A percentile compares a stretch with the other conserved stretches of the same genome.
Conservation (phyloP, 352 stramenopile genomes). For the Phytophthora cajani region DNA sequence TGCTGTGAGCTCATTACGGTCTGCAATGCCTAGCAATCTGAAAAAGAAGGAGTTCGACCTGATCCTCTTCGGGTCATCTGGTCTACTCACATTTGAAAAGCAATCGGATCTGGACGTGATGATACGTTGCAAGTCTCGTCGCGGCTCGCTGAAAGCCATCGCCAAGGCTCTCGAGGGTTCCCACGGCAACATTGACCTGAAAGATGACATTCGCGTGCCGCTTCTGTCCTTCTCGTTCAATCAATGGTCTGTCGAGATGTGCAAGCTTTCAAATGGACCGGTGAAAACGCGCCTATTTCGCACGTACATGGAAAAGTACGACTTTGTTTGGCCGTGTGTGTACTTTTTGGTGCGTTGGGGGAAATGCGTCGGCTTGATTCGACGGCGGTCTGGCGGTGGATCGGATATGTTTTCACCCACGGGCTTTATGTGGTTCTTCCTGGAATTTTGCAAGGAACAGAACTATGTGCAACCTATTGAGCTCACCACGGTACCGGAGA, state of each 20-base stretch:
- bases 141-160: conserved; percentile 41
- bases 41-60: conserved; percentile 54
- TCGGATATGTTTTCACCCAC: conserved; percentile 66
- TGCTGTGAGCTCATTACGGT: conserved; percentile 51
- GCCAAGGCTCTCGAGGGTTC: conserved; percentile 36
- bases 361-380: conserved; percentile 72
- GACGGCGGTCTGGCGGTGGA: conserved; percentile 56
- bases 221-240: conserved; percentile 71
- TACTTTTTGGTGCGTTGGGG: conserved; percentile 82
- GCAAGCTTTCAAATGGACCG: conserved; percentile 58
- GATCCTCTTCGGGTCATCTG: conserved; percentile 75
- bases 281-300: conserved; percentile 78
- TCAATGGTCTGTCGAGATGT: conserved; percentile 75
- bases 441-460: conserved; percentile 65
- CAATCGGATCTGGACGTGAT: conserved; percentile 82
- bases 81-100: conserved; percentile 76
- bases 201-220: conserved; percentile 61
- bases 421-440: conserved; percentile 80
- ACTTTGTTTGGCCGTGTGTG: conserved; percentile 80
- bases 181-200: conserved; percentile 48
- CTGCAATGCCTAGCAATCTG: conserved; percentile 46
- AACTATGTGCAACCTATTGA: conserved; percentile 56
- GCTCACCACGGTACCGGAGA: conserved; percentile 41
- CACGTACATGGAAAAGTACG: conserved; percentile 67
- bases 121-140: conserved; percentile 28